Percentiles rank a stretch among this genome's conserved stretches.
These are phyloP conservation scores for Cutaneotrichosporon sp. DNA, from an alignment of 1,284 basidiomycete species.

Conservation along the genomic window DNA sequence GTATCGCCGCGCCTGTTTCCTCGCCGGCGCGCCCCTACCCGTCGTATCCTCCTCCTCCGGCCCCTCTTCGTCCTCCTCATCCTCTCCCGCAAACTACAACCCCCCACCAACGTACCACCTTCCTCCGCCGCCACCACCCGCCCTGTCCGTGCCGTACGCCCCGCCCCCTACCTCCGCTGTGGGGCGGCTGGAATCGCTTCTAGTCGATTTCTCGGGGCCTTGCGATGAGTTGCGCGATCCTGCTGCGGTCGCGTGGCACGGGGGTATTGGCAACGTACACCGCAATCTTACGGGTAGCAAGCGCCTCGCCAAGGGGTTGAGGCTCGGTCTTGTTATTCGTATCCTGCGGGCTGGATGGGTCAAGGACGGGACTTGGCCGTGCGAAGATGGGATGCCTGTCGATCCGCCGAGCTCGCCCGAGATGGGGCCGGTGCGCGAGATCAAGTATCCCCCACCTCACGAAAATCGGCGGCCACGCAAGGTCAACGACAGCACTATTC, in stretches of 20 bases:
- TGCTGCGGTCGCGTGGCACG: slow-evolving; percentile 36
- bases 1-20: slow-evolving; percentile 43
- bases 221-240: slow-evolving; percentile 1
- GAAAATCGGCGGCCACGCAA: slow-evolving; percentile 2
- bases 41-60: slow-evolving; percentile 8
- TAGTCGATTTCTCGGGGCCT: slow-evolving; percentile 34
- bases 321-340: slow-evolving; percentile 47
- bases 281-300: slow-evolving; percentile 37
- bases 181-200: slow-evolving; percentile 37
- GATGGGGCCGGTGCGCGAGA: background rate
- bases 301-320: slow-evolving; percentile 37
- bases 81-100: slow-evolving; percentile 2
- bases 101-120: slow-evolving; percentile 27
- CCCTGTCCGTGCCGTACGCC: slow-evolving; percentile 11
- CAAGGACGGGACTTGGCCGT: slow-evolving; percentile 51
- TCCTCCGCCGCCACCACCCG: slow-evolving; percentile 25
- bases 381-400: slow-evolving; percentile 33
- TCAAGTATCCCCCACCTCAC: slow-evolving; percentile 3
- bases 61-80: background rate
- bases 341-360: slow-evolving; percentile 49
- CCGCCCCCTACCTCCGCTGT: slow-evolving; percentile 15
- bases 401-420: slow-evolving; percentile 12
- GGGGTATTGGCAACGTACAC: slow-evolving; percentile 39
- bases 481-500: background rate
- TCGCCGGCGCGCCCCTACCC: slow-evolving; percentile 37